These are phyloP conservation scores for Sphaerulina vaccinii DNA, from an alignment of 2,329 filamentous ascomycete species.

Conservation along the genomic window DNA sequence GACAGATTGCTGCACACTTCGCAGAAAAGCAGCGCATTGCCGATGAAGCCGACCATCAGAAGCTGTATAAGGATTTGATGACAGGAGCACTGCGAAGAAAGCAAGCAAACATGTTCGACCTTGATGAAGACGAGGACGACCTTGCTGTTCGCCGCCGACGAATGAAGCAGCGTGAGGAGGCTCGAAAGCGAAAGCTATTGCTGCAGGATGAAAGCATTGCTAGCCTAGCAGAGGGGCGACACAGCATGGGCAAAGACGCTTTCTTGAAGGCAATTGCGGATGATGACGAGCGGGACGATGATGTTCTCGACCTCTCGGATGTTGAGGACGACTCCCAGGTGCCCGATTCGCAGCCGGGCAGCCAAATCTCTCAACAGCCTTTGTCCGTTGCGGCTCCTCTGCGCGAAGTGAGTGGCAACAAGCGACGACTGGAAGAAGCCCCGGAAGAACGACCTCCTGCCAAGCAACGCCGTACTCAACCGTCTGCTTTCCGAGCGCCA, in stretches of 20 bases:
- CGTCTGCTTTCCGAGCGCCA: slow-evolving; percentile 58
- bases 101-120: slow-evolving; percentile 66
- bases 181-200: slow-evolving; percentile 85
- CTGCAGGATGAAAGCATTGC: slow-evolving; percentile 85
- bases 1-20: slow-evolving; percentile 79
- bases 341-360: slow-evolving; percentile 35
- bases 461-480: slow-evolving; percentile 33
- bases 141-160: slow-evolving; percentile 69
- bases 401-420: slow-evolving; percentile 35
- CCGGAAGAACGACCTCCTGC: slow-evolving; percentile 43
- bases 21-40: slow-evolving; percentile 76
- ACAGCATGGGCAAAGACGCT: slow-evolving; percentile 70
- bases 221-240: slow-evolving; percentile 59
- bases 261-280: slow-evolving; percentile 87
- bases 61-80: slow-evolving; percentile 89
- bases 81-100: slow-evolving; percentile 84
- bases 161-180: slow-evolving; percentile 83
- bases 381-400: slow-evolving; percentile 18
- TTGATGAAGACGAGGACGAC: slow-evolving; percentile 83
- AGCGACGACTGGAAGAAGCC: slow-evolving; percentile 26
- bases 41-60: slow-evolving; percentile 85
- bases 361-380: slow-evolving; percentile 28
- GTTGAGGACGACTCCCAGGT: slow-evolving; percentile 48
- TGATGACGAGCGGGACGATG: slow-evolving; percentile 60
- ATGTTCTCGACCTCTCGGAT: slow-evolving; percentile 68